phyloP scores from a whole-genome alignment of 2,329 filamentous ascomycete genomes.

The Claviceps africana region DNA sequence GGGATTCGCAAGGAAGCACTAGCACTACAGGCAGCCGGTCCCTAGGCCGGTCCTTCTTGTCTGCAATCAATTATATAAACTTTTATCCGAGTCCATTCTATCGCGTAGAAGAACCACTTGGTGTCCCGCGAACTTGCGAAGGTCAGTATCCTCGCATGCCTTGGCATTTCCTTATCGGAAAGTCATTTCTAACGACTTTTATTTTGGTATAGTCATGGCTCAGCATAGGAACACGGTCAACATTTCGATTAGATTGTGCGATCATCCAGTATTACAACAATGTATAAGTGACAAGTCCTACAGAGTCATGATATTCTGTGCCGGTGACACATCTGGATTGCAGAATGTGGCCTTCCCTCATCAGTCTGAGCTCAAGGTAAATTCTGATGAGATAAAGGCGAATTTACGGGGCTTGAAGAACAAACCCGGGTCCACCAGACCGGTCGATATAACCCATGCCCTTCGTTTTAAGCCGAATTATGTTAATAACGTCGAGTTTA shows the following conservation, averaged over 20 bases:
- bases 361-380: constrained; percentile 85
- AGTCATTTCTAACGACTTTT: constrained; percentile 7
- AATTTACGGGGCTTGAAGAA: constrained; percentile 93
- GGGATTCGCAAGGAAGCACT: constrained; percentile 7
- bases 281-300: constrained; percentile 47
- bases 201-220: constrained; percentile 34
- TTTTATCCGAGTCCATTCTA: constrained; percentile 79
- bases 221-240: constrained; percentile 35
- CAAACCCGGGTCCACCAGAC: constrained; percentile 85
- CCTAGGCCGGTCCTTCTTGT: constrained; percentile 7
- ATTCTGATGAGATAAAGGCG: constrained; percentile 75
- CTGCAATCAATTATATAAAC: constrained; percentile 8
- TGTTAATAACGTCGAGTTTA: constrained; percentile 67
- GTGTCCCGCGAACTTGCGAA: constrained; percentile 54
- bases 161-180: constrained; percentile 16
- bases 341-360: constrained; percentile 83
- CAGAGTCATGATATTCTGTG: constrained; percentile 74
- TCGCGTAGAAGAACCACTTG: constrained; percentile 49
- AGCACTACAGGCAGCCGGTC: constrained; percentile 11
- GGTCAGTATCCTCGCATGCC: constrained; percentile 35
- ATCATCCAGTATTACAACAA: constrained; percentile 36
- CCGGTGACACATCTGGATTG: constrained; percentile 44
- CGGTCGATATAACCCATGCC: constrained; percentile 74
- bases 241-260: constrained; percentile 33
- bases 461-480: constrained; percentile 58